A percentile compares a stretch with the other conserved stretches of the same genome.
These are phyloP conservation scores for Penicillium tannophilum DNA, from an alignment of 495 filamentous ascomycete species.

Conservation along the genomic window DNA sequence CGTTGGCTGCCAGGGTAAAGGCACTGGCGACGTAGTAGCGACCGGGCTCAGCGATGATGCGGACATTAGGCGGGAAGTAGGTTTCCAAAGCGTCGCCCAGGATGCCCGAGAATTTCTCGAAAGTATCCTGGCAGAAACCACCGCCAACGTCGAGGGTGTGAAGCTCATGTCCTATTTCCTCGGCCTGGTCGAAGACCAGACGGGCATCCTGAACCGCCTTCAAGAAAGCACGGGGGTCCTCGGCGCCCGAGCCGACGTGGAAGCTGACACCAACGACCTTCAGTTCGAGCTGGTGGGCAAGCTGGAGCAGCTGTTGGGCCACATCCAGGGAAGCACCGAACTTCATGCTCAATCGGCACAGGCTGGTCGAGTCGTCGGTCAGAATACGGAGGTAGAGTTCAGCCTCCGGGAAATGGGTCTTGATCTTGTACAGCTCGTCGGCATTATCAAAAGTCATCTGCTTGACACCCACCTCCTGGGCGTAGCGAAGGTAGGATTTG, in stretches of 20 bases:
- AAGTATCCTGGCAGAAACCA: conserved; percentile 84
- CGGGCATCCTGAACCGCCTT: conserved; percentile 90
- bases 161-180: conserved; percentile 72
- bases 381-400: conserved; percentile 91
- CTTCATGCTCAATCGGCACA: conserved; percentile 94
- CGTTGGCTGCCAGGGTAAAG: conserved; percentile 88
- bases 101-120: conserved; percentile 85
- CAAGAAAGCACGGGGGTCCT: conserved; percentile 82
- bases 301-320: conserved; percentile 72
- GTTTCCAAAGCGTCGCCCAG: conserved; percentile 78
- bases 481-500: conserved; percentile 93
- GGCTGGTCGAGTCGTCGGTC: conserved; percentile 91
- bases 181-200: conserved; percentile 85
- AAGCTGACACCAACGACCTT: conserved; percentile 97
- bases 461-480: conserved; percentile 79
- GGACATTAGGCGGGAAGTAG: conserved; percentile 82
- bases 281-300: conserved; percentile 85
- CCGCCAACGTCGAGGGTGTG: conserved; percentile 93
- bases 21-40: conserved; percentile 93
- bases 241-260: conserved; percentile 94
- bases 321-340: conserved; percentile 89
- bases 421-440: conserved; percentile 97
- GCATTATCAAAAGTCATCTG: conserved; percentile 99
- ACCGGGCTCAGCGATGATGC: conserved; percentile 93
- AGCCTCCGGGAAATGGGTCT: conserved; percentile 82